These are phyloP conservation scores for Trichoderma koningii DNA, from an alignment of 2,329 filamentous ascomycete species.

Conservation along the genomic window DNA sequence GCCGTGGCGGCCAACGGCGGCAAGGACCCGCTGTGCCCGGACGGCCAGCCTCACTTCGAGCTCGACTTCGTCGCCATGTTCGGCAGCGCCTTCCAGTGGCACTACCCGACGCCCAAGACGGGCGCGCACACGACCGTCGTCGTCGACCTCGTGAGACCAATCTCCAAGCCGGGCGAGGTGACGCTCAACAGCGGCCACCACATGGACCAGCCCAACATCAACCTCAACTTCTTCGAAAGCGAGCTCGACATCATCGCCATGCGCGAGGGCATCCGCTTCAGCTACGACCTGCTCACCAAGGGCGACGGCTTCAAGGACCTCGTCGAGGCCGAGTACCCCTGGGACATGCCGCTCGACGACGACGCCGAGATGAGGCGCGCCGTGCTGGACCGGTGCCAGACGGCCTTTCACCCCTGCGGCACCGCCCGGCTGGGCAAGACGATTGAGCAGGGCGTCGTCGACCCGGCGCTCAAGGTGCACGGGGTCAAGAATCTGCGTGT, in stretches of 20 bases:
- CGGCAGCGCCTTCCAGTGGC: conserved; percentile 51
- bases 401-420: conserved; percentile 61
- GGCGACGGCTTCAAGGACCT: conserved; percentile 60
- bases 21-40: conserved; percentile 56
- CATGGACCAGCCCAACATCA: conserved; percentile 59
- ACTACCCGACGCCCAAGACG: conserved; percentile 43
- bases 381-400: conserved; percentile 61
- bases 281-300: conserved; percentile 58
- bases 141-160: conserved; percentile 48
- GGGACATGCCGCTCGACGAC: conserved; percentile 58
- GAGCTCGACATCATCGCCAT: conserved; percentile 59
- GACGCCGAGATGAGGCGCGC: conserved; percentile 59
- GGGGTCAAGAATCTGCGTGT: conserved; percentile 56
- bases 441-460: conserved; percentile 56
- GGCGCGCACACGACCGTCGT: conserved; percentile 61
- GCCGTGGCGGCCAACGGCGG: conserved; percentile 47
- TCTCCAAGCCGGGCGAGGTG: conserved; percentile 53
- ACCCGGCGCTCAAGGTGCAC: conserved; percentile 53
- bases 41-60: conserved; percentile 62
- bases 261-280: conserved; percentile 58
- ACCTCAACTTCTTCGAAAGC: conserved; percentile 61
- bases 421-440: conserved; percentile 54
- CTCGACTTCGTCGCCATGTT: conserved; percentile 65
- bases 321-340: conserved; percentile 57
- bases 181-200: conserved; percentile 59